phyloP scores from a whole-genome alignment of 2,329 filamentous ascomycete species.

The Graphilbum sp. region DNA sequence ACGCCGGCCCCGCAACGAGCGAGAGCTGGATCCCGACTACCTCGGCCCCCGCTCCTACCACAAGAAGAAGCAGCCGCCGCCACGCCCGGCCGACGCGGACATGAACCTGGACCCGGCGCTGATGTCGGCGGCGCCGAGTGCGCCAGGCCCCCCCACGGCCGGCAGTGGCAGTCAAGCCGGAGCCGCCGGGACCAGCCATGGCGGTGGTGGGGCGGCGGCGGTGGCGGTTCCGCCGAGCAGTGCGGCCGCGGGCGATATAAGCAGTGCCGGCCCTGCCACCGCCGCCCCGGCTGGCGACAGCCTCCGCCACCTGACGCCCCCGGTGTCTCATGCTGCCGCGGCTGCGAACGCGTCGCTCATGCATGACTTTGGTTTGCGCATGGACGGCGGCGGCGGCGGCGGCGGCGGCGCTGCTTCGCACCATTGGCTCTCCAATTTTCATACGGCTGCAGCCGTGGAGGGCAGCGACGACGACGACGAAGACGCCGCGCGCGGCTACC shows the following conservation, averaged over 20 bases:
- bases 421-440: slow-evolving; percentile 1
- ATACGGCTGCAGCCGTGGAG: too few relatives aligned
- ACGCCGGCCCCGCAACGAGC: slow-evolving; percentile 33
- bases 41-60: slow-evolving; percentile 23
- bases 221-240: too few relatives aligned
- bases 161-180: too few relatives aligned
- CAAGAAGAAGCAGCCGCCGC: slow-evolving; percentile 24
- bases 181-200: too few relatives aligned
- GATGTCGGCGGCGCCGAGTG: slow-evolving; percentile 10
- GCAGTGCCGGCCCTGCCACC: too few relatives aligned
- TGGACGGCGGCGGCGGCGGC: not conserved
- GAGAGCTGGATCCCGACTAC: slow-evolving; percentile 39
- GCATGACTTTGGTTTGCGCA: not conserved
- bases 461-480: not conserved
- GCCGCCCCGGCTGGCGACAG: too few relatives aligned
- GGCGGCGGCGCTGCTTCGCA: slow-evolving; percentile 1
- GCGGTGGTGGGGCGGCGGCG: too few relatives aligned
- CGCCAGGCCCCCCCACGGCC: too few relatives aligned
- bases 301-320: too few relatives aligned
- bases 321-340: not conserved
- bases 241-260: too few relatives aligned
- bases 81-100: slow-evolving; percentile 16
- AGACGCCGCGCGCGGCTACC: slow-evolving; percentile 3
- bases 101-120: slow-evolving; percentile 38
- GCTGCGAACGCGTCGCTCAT: not conserved